phyloP scores from a whole-genome alignment of 345 rosid genomes.

The Limnanthes douglasii region DNA sequence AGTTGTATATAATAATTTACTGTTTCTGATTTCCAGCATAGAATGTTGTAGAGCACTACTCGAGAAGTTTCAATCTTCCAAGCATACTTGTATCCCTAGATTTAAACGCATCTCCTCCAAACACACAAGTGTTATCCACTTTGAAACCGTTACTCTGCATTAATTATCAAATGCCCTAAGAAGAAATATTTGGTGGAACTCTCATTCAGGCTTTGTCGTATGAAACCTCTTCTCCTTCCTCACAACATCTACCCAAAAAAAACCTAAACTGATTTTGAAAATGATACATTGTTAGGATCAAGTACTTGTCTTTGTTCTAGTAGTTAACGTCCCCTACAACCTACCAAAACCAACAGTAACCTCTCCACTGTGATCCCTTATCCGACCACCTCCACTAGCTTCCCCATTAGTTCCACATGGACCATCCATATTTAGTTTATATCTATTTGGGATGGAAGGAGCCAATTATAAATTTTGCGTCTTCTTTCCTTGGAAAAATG shows the following conservation, averaged over 20 bases:
- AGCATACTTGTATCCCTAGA: slow-evolving; percentile 13
- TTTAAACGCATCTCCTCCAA: slow-evolving; percentile 22
- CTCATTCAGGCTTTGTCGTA: slow-evolving; percentile 16
- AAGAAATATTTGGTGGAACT: slow-evolving; percentile 12
- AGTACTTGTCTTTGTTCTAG: slow-evolving; percentile 14
- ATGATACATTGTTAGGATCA: slow-evolving; percentile 1
- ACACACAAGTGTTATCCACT: slow-evolving; percentile 18
- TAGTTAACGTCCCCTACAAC: no score
- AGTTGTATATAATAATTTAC: slow-evolving; percentile 5
- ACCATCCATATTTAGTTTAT: no score
- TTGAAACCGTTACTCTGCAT: slow-evolving; percentile 14
- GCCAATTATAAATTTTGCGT: no score
- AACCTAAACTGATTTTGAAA: neutral
- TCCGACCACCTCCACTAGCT: no score
- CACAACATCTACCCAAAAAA: neutral
- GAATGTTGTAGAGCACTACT: slow-evolving; percentile 13
- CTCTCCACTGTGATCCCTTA: no score
- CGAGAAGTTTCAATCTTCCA: slow-evolving; percentile 15
- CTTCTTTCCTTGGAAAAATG: no score
- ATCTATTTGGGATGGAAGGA: no score
- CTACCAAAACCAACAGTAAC: no score
- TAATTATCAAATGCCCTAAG: slow-evolving; percentile 5
- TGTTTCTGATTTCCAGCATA: slow-evolving; percentile 18
- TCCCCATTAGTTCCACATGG: no score
- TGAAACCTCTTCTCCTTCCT: slow-evolving; percentile 21